Percentiles rank a stretch among this genome's conserved stretches.
Conservation (phyloP, 1,139 yeast genomes). For the Taphrina communis region DNA sequence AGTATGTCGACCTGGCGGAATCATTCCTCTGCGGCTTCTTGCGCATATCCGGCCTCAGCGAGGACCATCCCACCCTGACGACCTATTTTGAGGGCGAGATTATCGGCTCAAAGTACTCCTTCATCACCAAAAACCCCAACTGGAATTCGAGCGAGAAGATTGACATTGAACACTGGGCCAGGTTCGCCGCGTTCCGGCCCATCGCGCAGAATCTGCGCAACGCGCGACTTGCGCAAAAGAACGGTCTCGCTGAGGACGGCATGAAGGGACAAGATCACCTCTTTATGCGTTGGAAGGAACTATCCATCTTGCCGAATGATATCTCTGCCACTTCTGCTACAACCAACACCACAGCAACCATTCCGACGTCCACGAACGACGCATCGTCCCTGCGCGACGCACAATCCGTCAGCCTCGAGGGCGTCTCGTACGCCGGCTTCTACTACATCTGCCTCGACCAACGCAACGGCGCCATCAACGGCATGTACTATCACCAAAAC, state of each 20-base stretch:
- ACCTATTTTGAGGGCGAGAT: conserved; percentile 90
- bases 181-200: conserved; percentile 66
- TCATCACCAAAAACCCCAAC: conserved; percentile 56
- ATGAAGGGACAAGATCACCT: conserved; percentile 57
- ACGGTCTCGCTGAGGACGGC: conserved; percentile 45
- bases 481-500: conserved; percentile 74
- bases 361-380: neutral
- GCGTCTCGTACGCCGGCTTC: conserved; percentile 92
- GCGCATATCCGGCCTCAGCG: conserved; percentile 79
- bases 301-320: conserved; percentile 33
- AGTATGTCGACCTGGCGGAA: conserved; percentile 67
- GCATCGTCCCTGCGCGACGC: conserved; percentile 17
- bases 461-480: conserved; percentile 72
- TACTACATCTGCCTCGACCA: conserved; percentile 86
- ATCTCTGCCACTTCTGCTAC: conserved; percentile 5
- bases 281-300: conserved; percentile 95
- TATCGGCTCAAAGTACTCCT: conserved; percentile 64
- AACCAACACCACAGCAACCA: neutral
- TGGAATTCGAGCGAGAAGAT: conserved; percentile 72
- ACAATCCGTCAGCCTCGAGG: conserved; percentile 52
- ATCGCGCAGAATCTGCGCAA: conserved; percentile 47
- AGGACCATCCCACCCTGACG: conserved; percentile 73
- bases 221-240: conserved; percentile 12
- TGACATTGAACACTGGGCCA: conserved; percentile 86
- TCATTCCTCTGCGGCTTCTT: conserved; percentile 76